Evolutionary conservation across 768 basidiomycete genomes (phyloP).

Genomic region (Boletus bicolor): DNA sequence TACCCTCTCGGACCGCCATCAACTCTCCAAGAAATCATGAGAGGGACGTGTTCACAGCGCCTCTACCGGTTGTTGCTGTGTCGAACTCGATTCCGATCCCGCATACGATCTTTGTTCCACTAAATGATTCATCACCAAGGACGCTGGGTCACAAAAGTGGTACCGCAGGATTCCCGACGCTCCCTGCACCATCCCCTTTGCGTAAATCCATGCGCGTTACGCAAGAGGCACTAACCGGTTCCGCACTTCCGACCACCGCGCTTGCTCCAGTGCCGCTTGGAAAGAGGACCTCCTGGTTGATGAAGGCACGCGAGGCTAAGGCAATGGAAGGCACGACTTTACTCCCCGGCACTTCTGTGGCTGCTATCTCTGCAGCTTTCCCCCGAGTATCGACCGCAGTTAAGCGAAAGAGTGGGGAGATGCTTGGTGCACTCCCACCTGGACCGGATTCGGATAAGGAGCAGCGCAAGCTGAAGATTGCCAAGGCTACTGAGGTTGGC

Average conservation of each 20-base stretch:
- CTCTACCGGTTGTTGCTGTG: constrained; percentile 17
- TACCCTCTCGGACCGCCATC: constrained; percentile 9
- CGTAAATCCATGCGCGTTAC: constrained; percentile 60
- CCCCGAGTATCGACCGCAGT: constrained; percentile 27
- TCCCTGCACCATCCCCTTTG: constrained; percentile 66
- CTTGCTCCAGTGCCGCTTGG: constrained; percentile 39
- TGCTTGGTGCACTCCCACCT: constrained; percentile 24
- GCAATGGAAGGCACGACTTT: constrained; percentile 52
- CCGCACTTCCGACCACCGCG: constrained; percentile 36
- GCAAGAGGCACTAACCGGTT: constrained; percentile 42
- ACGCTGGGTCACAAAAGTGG: constrained; percentile 38
- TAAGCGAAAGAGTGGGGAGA: constrained; percentile 69
- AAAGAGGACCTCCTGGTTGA: constrained; percentile 79
- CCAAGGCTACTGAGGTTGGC: constrained; percentile 43
- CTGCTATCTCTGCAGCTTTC: background rate
- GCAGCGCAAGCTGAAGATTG: constrained; percentile 46
- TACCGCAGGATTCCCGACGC: constrained; percentile 50
- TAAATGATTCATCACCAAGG: constrained; percentile 33
- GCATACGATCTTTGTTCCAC: constrained; percentile 32
- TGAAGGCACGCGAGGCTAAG: constrained; percentile 71
- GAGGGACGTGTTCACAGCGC: constrained; percentile 24
- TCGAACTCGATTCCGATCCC: constrained; percentile 7
- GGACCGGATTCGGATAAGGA: constrained; percentile 33
- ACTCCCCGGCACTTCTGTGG: constrained; percentile 18
- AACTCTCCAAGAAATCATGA: constrained; percentile 6